These are phyloP conservation scores for Pleoardoris graminearum DNA, from an alignment of 2,329 filamentous ascomycete genomes.

Conservation along the genomic window DNA sequence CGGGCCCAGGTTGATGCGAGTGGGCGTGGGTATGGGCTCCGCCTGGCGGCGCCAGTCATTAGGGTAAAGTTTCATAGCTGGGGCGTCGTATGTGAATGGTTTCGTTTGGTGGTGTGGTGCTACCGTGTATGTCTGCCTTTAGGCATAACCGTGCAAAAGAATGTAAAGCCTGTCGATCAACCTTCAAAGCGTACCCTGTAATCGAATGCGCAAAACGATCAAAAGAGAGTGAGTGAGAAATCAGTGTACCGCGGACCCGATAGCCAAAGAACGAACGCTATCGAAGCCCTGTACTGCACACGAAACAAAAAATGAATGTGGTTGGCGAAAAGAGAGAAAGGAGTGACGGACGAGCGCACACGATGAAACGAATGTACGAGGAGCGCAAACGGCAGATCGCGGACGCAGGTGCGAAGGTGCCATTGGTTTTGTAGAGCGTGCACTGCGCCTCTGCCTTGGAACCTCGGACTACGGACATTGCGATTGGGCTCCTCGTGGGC, in stretches of 20 bases:
- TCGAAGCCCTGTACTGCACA: not conserved
- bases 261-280: constrained; percentile 4
- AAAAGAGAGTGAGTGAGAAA: not conserved
- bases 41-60: constrained; percentile 8
- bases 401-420: not conserved
- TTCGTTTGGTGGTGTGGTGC: not conserved
- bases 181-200: not conserved
- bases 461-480: constrained; percentile 10
- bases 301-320: not conserved
- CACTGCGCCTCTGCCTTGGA: constrained; percentile 1
- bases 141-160: constrained; percentile 4
- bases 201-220: not conserved
- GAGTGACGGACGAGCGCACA: not conserved
- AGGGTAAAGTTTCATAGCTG: constrained; percentile 2
- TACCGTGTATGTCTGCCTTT: not conserved
- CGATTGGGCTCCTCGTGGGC: not conserved
- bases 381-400: not conserved
- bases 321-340: constrained; percentile 1
- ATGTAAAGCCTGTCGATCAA: not conserved
- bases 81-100: too few relatives aligned
- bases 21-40: not conserved
- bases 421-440: constrained; percentile 5
- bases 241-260: not conserved
- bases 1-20: constrained; percentile 18
- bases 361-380: not conserved